phyloP scores from a whole-genome alignment of 192 early-diverging fungal genomes.

The Coemansia sp. region DNA sequence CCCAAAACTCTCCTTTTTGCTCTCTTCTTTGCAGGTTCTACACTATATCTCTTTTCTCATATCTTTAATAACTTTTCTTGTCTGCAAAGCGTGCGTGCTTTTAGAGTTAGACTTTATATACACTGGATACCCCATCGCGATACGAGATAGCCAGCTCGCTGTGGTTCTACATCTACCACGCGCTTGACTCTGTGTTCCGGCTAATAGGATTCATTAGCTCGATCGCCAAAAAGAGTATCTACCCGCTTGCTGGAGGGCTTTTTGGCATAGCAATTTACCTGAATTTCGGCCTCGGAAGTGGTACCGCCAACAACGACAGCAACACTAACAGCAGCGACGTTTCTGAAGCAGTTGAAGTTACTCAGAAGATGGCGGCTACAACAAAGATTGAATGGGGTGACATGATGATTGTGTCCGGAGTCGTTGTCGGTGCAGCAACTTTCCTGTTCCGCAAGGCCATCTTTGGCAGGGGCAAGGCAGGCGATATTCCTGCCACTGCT shows the following conservation, averaged over 20 bases:
- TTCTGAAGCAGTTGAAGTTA: constrained; percentile 5
- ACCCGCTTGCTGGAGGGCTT: constrained; percentile 22
- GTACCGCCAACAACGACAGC: no score
- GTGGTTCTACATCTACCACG: constrained; percentile 51
- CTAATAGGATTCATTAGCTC: constrained; percentile 24
- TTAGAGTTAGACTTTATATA: constrained; percentile 5
- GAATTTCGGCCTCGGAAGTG: constrained; percentile 6
- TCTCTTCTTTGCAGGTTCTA: constrained; percentile 5
- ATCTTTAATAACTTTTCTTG: constrained; percentile 1
- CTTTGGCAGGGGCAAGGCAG: constrained; percentile 26
- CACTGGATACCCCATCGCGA: constrained; percentile 33
- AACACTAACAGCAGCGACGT: background rate
- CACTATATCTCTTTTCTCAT: constrained; percentile 6
- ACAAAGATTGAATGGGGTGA: constrained; percentile 46
- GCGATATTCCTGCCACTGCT: constrained; percentile 18
- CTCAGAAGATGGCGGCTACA: constrained; percentile 5
- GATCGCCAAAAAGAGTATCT: constrained; percentile 16
- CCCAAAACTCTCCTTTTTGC: constrained; percentile 1
- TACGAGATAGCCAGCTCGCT: constrained; percentile 42
- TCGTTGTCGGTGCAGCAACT: constrained; percentile 45
- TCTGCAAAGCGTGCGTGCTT: background rate
- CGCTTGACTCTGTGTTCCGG: constrained; percentile 40
- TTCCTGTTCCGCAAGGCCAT: constrained; percentile 50
- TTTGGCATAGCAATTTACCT: constrained; percentile 6
- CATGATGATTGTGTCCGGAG: constrained; percentile 48